Evolutionary conservation across 176 grass and related monocot genomes (phyloP).

Genomic region (Tuctoria greenei): DNA sequence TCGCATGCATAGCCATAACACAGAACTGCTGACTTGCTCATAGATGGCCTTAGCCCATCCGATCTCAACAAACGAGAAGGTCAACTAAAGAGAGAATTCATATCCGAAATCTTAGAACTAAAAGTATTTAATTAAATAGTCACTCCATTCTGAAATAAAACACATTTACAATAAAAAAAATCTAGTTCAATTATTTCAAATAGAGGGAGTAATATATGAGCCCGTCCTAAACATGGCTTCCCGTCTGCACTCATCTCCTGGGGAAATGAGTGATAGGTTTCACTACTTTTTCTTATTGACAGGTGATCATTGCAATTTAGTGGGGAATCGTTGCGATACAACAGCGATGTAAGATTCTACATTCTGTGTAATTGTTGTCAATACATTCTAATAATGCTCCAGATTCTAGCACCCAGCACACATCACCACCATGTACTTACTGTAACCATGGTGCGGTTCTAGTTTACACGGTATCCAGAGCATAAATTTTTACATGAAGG

Average conservation of each 20-base stretch:
- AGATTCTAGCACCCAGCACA: conserved; percentile 9
- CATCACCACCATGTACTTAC: conserved; percentile 12
- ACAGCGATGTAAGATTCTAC: not conserved
- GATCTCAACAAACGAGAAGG: not conserved
- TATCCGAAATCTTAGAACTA: not conserved
- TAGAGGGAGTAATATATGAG: no score
- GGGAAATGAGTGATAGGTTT: not conserved
- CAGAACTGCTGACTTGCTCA: not conserved
- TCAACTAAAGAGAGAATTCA: not conserved
- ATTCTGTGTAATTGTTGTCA: not conserved
- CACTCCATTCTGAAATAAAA: no score
- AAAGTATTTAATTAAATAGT: no score
- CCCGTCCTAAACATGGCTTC: not conserved
- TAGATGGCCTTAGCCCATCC: not conserved
- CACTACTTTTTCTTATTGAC: not conserved
- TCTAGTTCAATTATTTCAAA: no score
- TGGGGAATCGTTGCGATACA: not conserved
- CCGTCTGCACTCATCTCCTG: not conserved
- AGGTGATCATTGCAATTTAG: not conserved
- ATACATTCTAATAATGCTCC: not conserved
- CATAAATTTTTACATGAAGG: conserved; percentile 31
- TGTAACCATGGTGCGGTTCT: conserved; percentile 5
- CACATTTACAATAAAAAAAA: no score
- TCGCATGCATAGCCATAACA: not conserved
- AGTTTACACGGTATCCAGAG: not conserved